Conservation (phyloP, 106 monocot genomes). For the Platanthera guangdongensis region DNA sequence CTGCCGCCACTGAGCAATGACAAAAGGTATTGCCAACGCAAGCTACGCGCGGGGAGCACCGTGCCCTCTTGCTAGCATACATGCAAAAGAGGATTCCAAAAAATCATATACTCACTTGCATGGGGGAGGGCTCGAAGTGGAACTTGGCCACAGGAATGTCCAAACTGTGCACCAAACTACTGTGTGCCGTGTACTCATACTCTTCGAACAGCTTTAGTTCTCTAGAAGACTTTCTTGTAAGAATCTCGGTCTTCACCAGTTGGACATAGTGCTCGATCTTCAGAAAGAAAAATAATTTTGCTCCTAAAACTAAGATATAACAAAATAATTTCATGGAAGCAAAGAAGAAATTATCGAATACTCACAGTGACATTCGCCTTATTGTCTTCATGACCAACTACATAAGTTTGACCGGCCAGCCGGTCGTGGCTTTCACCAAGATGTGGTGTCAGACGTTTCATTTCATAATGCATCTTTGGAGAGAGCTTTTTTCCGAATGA, state of each 20-base stretch:
- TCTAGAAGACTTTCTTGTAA: conserved; percentile 33
- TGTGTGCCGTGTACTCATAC: conserved; percentile 93
- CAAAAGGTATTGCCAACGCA: too few relatives aligned
- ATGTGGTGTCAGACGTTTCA: conserved; percentile 62
- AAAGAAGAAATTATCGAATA: neutral
- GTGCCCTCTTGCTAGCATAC: too few relatives aligned
- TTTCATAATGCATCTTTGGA: conserved; percentile 37
- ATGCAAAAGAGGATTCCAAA: neutral
- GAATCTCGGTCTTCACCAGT: conserved; percentile 76
- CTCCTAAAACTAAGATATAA: neutral
- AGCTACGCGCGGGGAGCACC: too few relatives aligned
- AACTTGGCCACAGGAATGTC: conserved; percentile 79
- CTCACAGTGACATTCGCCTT: conserved; percentile 88
- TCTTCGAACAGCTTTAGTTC: conserved; percentile 70
- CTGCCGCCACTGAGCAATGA: too few relatives aligned
- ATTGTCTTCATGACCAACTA: conserved; percentile 34
- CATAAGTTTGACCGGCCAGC: conserved; percentile 61
- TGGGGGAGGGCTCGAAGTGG: conserved; percentile 88
- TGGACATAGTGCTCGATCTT: conserved; percentile 98
- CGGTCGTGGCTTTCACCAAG: conserved; percentile 68
- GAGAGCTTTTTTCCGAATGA: conserved; percentile 76
- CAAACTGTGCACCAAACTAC: conserved; percentile 72
- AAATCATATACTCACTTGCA: conserved; percentile 46
- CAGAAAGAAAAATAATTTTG: conserved; percentile 7
- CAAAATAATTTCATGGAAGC: neutral